Evolutionary conservation across 2,329 filamentous ascomycete genomes (phyloP), one percentile per base, ranked within the genome.

Genomic region (Pseudocercospora fuligena): DNA sequence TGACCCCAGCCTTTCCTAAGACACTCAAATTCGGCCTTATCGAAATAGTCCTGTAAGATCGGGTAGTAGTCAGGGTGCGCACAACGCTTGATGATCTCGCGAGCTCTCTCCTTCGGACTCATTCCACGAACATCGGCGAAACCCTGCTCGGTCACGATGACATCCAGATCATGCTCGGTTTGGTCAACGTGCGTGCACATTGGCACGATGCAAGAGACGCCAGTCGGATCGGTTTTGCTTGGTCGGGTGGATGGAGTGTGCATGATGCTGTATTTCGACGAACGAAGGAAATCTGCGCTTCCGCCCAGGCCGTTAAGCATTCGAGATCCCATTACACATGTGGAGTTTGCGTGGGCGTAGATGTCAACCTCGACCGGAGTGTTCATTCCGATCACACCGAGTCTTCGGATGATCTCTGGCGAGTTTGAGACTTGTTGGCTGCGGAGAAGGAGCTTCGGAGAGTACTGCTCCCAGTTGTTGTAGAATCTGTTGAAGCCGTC

Each of bases 321-420:
- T 65, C 93, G 89, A 68, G 87, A 90, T 70, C 93, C 93, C 89
- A 95, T 93, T 23, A 97, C 93, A 76, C 91, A 94, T 63, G 93
- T 97, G 68, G 87, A 90, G 87, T 97, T 97, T 74, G 93, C 93
- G 82, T 97, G 93, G 1, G 93, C 93, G 82, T 97, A 97, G 75
- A 97, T 96, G 81, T 97, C 93, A 16, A 97, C 93, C 81, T 97
- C 93, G 56, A 97, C 92, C 23, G 93, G 93, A 0, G 93, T 97
- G 86, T 97, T 97, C 93, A 97, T 97, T 78, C 92, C 93, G 73
- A 97, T 97, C 72, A 93, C 89, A 68, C 93, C 93, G 1, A 97
- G 84, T 27, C 93, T 88, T 63, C 92, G 88, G 82, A 97, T 97
- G 81, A 97, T 93, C 81, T 97, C 93, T 66, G 93, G 93, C 2